Evolutionary conservation across 2,329 filamentous ascomycete genomes (phyloP).

Genomic region (Juglanconis juglandina): DNA sequence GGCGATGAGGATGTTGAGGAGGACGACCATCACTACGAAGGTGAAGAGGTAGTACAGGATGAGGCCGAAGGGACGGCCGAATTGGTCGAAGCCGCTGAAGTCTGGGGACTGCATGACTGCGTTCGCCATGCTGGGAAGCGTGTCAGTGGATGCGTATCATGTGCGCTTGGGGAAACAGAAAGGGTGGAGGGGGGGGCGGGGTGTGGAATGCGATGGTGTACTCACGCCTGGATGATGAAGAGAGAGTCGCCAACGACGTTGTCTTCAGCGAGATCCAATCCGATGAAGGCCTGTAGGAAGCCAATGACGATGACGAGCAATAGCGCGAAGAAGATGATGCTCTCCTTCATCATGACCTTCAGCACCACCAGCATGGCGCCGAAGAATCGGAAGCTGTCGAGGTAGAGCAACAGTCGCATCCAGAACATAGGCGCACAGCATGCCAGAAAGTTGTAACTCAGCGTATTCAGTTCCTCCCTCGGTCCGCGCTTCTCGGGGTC

Average conservation of each 20-base stretch:
- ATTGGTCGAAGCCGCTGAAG: constrained; percentile 82
- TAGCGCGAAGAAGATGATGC: constrained; percentile 92
- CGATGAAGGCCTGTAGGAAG: constrained; percentile 92
- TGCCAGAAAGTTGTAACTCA: constrained; percentile 92
- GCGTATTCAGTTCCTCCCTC: constrained; percentile 65
- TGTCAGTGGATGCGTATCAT: background rate
- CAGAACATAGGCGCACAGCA: constrained; percentile 97
- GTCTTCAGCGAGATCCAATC: constrained; percentile 78
- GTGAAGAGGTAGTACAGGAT: constrained; percentile 98
- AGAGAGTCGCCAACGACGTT: constrained; percentile 63
- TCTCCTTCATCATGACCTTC: constrained; percentile 92
- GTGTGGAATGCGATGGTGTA: too few species aligned
- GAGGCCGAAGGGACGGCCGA: constrained; percentile 87
- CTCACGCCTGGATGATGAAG: constrained; percentile 66
- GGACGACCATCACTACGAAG: constrained; percentile 89
- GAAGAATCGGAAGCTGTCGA: constrained; percentile 93
- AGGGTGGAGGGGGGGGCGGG: too few species aligned
- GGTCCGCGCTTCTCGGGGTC: constrained; percentile 31
- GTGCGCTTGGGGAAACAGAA: background rate
- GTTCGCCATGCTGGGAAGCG: constrained; percentile 64
- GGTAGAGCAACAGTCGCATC: constrained; percentile 85
- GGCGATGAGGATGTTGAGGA: constrained; percentile 94
- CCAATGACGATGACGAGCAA: constrained; percentile 78
- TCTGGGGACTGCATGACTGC: constrained; percentile 90
- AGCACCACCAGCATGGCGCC: constrained; percentile 97